These are phyloP conservation scores for Botrytis squamosa DNA, from an alignment of 2,329 filamentous ascomycete species.

Conservation along the genomic window DNA sequence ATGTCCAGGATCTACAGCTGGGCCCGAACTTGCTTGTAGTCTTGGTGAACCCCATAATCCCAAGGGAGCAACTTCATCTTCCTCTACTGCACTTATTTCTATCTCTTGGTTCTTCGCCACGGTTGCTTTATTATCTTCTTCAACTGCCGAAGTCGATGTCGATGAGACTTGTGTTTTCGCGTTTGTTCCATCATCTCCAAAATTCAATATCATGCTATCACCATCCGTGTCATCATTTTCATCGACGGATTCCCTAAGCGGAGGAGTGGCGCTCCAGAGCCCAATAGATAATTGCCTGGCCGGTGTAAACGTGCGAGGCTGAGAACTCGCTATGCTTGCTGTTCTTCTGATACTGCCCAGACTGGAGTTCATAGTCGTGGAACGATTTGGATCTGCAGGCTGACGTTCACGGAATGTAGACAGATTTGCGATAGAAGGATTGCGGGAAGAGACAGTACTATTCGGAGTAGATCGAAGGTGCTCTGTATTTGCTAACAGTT, in stretches of 20 bases:
- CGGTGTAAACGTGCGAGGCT: constrained; percentile 31
- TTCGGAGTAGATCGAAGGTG: constrained; percentile 56
- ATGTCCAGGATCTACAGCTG: constrained; percentile 47
- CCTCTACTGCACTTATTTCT: constrained; percentile 14
- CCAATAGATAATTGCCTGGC: constrained; percentile 44
- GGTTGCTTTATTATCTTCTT: constrained; percentile 12
- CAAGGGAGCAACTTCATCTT: constrained; percentile 41
- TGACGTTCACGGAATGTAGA: constrained; percentile 35
- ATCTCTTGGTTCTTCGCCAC: background rate
- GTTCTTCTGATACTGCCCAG: constrained; percentile 40
- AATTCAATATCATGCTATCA: constrained; percentile 50
- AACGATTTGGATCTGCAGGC: constrained; percentile 23
- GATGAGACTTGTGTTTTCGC: background rate
- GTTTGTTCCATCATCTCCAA: constrained; percentile 39
- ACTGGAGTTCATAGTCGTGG: constrained; percentile 22
- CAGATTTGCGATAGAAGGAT: constrained; percentile 35
- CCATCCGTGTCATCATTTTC: constrained; percentile 39
- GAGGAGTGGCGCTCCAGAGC: constrained; percentile 48
- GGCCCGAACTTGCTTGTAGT: constrained; percentile 23
- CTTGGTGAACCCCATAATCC: constrained; percentile 47
- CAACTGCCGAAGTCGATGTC: background rate
- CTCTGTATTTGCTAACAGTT: constrained; percentile 71
- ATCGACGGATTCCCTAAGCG: constrained; percentile 49
- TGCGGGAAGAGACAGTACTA: constrained; percentile 41
- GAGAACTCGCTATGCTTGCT: constrained; percentile 32